Base-by-base conservation (phyloP, 495 filamentous ascomycete species). In the Hypoxylon lienhwacheense region DNA sequence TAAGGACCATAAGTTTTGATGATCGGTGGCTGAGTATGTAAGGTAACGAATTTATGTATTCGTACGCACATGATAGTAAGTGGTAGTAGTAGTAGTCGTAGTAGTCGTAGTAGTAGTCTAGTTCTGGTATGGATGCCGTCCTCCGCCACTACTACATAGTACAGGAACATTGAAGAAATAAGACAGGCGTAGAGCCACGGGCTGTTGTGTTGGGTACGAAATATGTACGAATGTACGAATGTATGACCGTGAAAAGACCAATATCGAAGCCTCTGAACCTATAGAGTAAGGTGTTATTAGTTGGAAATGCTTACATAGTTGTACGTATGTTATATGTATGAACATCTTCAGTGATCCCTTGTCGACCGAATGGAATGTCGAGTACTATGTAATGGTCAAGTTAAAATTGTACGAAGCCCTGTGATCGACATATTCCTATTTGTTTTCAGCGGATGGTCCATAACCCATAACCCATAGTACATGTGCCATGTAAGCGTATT, bases 21-120 rank as follows among this genome's bases (percentile, higher is more conserved):
- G 47, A 61, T 61, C 58, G 47, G 58, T 61, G 52, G 58, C 58
- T 61, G 58, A 56, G 58, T 49, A 34, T 17, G 31, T 25, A 39
- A 36, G 28, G 12, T n/a, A 11, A 10, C 7, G 28, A 31, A 31
- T 31, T n/a, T n/a, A n/a, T n/a, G n/a, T n/a, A n/a, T n/a, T n/a
- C n/a, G n/a, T n/a, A n/a, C n/a, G n/a, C n/a, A n/a, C n/a, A n/a
- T n/a, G n/a, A n/a, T n/a, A n/a, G n/a, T n/a, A n/a, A n/a, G n/a
- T n/a, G n/a, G n/a, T n/a, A n/a, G n/a, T n/a, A n/a, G n/a, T n/a
- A n/a, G n/a, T n/a, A n/a, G n/a, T n/a, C n/a, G n/a, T n/a, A n/a
- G n/a, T n/a, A n/a, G n/a, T n/a, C n/a, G n/a, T n/a, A n/a, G n/a
- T n/a, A n/a, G n/a, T n/a, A n/a, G n/a, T n/a, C n/a, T n/a, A n/a